A percentile compares a stretch with the other conserved stretches of the same genome.
Conservation (phyloP, 768 basidiomycete species). For the Antrodiella citrinella region DNA sequence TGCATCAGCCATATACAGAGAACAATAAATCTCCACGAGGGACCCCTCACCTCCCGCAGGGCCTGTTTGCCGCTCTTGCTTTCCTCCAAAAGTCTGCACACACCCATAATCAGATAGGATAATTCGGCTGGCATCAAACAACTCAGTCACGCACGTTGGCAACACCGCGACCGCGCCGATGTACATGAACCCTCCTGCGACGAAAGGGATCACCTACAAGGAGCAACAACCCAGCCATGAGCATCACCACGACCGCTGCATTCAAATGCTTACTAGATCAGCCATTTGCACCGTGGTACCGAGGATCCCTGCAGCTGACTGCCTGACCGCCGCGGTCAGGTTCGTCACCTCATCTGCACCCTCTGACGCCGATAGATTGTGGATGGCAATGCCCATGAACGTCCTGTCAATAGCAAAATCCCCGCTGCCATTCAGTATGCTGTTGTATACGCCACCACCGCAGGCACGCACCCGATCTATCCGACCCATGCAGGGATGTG, state of each 20-base stretch:
- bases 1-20: slow-evolving; percentile 3
- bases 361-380: slow-evolving; percentile 55
- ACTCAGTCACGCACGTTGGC: slow-evolving; percentile 59
- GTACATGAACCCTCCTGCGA: slow-evolving; percentile 88
- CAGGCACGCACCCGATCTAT: slow-evolving; percentile 20
- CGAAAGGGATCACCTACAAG: slow-evolving; percentile 76
- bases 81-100: slow-evolving; percentile 65
- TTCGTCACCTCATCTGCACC: slow-evolving; percentile 38
- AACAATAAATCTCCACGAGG: background rate
- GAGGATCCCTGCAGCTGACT: slow-evolving; percentile 67
- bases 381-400: slow-evolving; percentile 83
- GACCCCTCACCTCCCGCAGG: slow-evolving; percentile 68
- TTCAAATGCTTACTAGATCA: slow-evolving; percentile 51
- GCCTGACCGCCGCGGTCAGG: slow-evolving; percentile 71
- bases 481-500: slow-evolving; percentile 8
- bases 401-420: slow-evolving; percentile 37
- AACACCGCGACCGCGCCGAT: slow-evolving; percentile 90
- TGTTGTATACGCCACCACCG: slow-evolving; percentile 1
- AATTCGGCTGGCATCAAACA: slow-evolving; percentile 5
- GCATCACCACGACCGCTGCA: background rate
- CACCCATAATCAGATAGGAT: slow-evolving; percentile 3
- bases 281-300: slow-evolving; percentile 75
- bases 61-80: slow-evolving; percentile 85
- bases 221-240: background rate
- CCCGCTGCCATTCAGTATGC: no score